phyloP scores from a whole-genome alignment of 2,329 filamentous ascomycete genomes.

The Venturia carpophila region DNA sequence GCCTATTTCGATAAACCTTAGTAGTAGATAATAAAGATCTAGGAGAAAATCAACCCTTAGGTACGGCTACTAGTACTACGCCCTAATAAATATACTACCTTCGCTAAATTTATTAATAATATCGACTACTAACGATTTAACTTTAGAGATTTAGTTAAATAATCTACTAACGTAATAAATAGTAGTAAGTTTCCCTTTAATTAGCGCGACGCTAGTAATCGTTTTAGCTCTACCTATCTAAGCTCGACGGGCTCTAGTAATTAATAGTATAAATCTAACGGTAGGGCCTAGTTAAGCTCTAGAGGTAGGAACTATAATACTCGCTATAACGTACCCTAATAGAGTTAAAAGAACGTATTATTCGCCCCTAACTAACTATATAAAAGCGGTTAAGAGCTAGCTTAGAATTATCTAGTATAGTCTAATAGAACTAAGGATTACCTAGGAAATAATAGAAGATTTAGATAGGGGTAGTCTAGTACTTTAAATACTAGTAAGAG shows the following conservation, averaged over 20 bases:
- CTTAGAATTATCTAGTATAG: too few species aligned
- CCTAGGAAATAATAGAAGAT: background rate
- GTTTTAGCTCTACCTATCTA: too few species aligned
- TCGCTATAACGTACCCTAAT: too few species aligned
- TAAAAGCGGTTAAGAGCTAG: too few species aligned
- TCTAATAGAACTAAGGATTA: too few species aligned
- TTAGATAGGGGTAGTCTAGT: too few species aligned
- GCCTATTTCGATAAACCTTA: background rate
- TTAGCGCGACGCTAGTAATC: too few species aligned
- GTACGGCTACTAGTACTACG: background rate
- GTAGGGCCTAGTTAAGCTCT: background rate
- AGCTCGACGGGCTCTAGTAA: too few species aligned
- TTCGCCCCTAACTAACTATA: too few species aligned
- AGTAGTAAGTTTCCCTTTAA: background rate
- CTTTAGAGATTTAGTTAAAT: background rate
- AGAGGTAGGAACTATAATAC: too few species aligned
- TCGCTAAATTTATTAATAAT: background rate
- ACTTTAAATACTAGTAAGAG: too few species aligned
- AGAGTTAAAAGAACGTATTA: too few species aligned
- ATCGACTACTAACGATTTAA: background rate
- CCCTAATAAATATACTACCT: background rate
- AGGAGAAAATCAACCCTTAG: background rate
- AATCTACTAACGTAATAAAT: background rate
- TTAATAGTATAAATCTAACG: background rate
- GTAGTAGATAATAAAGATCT: background rate